Evolutionary conservation across 176 grass and related monocot species (phyloP).

Genomic region (Olyra latifolia): DNA sequence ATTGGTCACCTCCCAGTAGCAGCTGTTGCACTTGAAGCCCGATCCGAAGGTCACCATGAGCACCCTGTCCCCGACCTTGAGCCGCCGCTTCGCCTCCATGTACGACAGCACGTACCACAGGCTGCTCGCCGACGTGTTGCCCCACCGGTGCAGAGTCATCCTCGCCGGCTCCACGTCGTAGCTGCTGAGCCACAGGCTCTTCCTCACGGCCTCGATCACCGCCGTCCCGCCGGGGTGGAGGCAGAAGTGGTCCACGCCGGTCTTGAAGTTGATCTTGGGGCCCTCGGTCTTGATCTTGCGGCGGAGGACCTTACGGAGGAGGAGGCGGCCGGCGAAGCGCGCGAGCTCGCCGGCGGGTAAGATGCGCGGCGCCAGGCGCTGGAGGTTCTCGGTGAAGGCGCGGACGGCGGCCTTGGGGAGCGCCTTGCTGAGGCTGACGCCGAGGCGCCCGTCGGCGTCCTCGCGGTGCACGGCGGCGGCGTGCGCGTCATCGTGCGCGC

Average conservation of each 20-base stretch:
- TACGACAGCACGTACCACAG: conserved; percentile 85
- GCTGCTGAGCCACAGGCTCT: conserved; percentile 43
- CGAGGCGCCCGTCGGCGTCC: conserved; percentile 66
- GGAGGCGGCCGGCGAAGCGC: conserved; percentile 31
- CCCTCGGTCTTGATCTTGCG: not conserved
- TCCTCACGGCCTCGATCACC: conserved; percentile 70
- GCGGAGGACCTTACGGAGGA: conserved; percentile 48
- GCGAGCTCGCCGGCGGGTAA: conserved; percentile 59
- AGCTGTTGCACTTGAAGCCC: conserved; percentile 95
- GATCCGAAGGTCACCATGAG: conserved; percentile 87
- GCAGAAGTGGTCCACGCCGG: conserved; percentile 89
- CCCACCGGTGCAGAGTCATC: conserved; percentile 96
- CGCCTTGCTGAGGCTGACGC: conserved; percentile 83
- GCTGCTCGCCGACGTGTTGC: conserved; percentile 94
- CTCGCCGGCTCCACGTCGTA: conserved; percentile 75
- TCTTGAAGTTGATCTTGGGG: conserved; percentile 70
- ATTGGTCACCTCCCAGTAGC: conserved; percentile 68
- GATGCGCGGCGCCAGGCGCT: conserved; percentile 55
- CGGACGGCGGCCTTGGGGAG: conserved; percentile 83
- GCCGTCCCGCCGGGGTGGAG: conserved; percentile 84
- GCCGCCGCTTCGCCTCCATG: conserved; percentile 83
- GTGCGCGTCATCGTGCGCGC: conserved; percentile 56
- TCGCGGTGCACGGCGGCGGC: conserved; percentile 66
- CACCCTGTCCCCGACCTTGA: conserved; percentile 58
- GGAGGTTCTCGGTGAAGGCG: conserved; percentile 78